Percentiles rank a stretch among this genome's conserved stretches.
phyloP scores from a whole-genome alignment of 495 filamentous ascomycete species.

The Lindgomyces ingoldianus region DNA sequence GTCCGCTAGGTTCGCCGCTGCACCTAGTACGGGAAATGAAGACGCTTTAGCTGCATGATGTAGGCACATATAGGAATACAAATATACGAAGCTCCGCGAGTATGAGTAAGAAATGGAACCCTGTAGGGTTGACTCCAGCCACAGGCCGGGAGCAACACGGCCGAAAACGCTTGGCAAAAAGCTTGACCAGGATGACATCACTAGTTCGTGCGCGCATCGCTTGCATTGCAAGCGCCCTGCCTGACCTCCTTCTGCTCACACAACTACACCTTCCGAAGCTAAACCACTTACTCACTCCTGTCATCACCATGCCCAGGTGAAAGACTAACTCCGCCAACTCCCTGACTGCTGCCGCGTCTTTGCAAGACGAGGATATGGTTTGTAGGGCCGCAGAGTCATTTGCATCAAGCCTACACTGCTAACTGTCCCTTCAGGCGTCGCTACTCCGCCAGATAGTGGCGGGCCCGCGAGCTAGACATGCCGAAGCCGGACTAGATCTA shows the following conservation, averaged over 20 bases:
- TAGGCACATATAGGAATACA: too few species aligned
- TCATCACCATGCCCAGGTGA: neutral
- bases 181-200: constrained; percentile 15
- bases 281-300: neutral
- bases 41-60: too few species aligned
- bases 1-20: too few species aligned
- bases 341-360: neutral
- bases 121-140: too few species aligned
- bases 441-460: constrained; percentile 74
- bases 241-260: neutral
- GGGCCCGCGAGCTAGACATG: constrained; percentile 76
- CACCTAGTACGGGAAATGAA: too few species aligned
- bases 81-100: too few species aligned
- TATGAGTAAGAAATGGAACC: too few species aligned
- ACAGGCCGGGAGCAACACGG: too few species aligned
- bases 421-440: constrained; percentile 54
- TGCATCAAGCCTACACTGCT: neutral
- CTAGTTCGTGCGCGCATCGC: neutral
- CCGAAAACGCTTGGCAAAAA: neutral
- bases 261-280: neutral
- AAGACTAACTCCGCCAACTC: neutral
- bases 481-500: constrained; percentile 85
- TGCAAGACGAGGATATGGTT: neutral
- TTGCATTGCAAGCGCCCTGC: neutral
- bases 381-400: neutral